These are phyloP conservation scores for Backusella morwellensis DNA, from an alignment of 192 early-diverging fungal species.

Conservation along the genomic window DNA sequence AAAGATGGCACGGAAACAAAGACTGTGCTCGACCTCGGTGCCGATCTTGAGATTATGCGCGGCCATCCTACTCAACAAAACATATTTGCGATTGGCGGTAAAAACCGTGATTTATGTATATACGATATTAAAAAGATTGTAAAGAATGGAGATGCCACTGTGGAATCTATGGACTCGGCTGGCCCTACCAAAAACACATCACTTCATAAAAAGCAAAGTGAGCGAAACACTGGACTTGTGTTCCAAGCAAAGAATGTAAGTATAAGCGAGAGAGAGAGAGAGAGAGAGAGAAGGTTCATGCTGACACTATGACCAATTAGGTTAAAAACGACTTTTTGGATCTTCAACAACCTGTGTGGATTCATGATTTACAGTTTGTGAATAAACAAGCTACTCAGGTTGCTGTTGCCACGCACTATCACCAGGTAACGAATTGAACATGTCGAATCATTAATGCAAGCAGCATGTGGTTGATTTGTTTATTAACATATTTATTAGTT, in stretches of 20 bases:
- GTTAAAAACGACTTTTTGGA: constrained; percentile 75
- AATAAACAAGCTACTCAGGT: constrained; percentile 53
- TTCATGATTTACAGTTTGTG: constrained; percentile 79
- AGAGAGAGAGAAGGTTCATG: neutral
- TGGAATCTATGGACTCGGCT: neutral
- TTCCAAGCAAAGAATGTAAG: constrained; percentile 82
- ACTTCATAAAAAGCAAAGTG: constrained; percentile 22
- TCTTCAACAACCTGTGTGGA: constrained; percentile 84
- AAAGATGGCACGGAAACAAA: constrained; percentile 14
- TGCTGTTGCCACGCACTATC: constrained; percentile 67
- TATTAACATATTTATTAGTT: constrained; percentile 44
- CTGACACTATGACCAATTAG: neutral
- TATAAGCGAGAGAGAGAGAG: neutral
- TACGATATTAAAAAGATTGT: constrained; percentile 60
- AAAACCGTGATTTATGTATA: constrained; percentile 79
- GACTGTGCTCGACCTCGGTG: constrained; percentile 22
- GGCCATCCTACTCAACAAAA: constrained; percentile 60
- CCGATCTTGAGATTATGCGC: constrained; percentile 65
- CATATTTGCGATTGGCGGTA: constrained; percentile 82
- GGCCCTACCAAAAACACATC: constrained; percentile 19
- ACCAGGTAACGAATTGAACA: constrained; percentile 45
- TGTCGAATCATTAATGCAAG: neutral
- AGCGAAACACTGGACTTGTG: constrained; percentile 46
- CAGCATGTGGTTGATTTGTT: no score
- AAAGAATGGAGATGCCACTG: neutral